Evolutionary conservation across 352 stramenopile species (phyloP).

Genomic region (Globisporangium cylindrosporum): DNA sequence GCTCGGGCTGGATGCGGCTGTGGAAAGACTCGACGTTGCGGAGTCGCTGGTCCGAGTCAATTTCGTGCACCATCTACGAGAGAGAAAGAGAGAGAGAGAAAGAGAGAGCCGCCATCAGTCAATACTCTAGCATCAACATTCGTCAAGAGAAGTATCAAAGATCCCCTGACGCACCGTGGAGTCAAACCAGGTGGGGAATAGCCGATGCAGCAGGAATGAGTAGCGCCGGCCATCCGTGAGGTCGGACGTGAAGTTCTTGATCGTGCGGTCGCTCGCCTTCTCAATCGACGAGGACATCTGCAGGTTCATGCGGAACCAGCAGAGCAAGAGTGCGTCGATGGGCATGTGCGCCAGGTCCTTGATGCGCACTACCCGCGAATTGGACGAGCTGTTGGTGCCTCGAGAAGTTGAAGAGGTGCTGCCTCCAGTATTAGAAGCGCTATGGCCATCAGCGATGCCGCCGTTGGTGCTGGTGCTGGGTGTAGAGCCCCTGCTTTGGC

Average conservation of each 20-base stretch:
- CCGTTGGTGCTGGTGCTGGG: background rate
- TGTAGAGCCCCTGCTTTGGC: background rate
- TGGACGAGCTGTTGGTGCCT: constrained; percentile 15
- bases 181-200: constrained; percentile 77
- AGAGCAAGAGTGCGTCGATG: constrained; percentile 65
- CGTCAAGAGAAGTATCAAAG: background rate
- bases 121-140: background rate
- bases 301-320: constrained; percentile 79
- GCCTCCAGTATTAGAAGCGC: background rate
- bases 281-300: constrained; percentile 55
- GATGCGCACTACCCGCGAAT: constrained; percentile 37
- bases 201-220: constrained; percentile 68
- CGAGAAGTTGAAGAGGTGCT: background rate
- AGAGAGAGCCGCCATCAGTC: background rate
- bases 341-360: constrained; percentile 67
- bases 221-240: constrained; percentile 59
- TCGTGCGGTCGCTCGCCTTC: constrained; percentile 58
- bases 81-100: background rate
- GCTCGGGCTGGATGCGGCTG: constrained; percentile 50
- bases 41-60: constrained; percentile 67
- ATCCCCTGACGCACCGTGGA: constrained; percentile 28
- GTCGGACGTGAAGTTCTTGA: constrained; percentile 82
- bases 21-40: constrained; percentile 72
- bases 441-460: background rate
- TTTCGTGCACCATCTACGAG: constrained; percentile 74